Conservation (phyloP, 1,284 basidiomycete species). For the Melampsora americana region DNA sequence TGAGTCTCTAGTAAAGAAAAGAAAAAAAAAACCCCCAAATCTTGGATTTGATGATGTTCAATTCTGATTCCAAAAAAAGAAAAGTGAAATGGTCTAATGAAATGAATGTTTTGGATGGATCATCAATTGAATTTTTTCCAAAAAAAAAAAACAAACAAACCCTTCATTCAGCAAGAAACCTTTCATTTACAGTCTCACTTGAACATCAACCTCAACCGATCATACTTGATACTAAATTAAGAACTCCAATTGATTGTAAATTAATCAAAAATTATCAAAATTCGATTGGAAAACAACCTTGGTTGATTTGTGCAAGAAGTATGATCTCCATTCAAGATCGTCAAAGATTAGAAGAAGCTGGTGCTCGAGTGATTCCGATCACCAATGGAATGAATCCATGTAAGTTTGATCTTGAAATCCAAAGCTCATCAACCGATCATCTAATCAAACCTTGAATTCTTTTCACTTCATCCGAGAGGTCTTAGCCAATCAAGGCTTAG, state of each 20-base stretch:
- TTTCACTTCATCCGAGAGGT: background rate
- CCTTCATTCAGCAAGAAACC: conserved; percentile 55
- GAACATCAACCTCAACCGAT: conserved; percentile 68
- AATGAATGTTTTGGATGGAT: too few relatives aligned
- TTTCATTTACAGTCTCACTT: conserved; percentile 53
- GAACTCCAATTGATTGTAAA: conserved; percentile 67
- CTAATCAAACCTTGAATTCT: background rate
- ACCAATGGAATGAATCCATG: conserved; percentile 55
- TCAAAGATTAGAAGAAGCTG: conserved; percentile 54
- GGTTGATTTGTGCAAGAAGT: conserved; percentile 63
- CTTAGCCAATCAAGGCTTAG: conserved; percentile 56
- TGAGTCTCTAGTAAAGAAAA: conserved; percentile 1
- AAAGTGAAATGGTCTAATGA: too few relatives aligned
- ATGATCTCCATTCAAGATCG: conserved; percentile 46
- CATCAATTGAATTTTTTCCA: too few relatives aligned
- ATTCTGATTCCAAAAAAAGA: too few relatives aligned
- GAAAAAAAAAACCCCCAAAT: too few relatives aligned
- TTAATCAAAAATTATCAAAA: conserved; percentile 67
- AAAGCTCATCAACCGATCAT: background rate
- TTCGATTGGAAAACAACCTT: conserved; percentile 68
- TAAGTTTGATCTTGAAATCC: background rate
- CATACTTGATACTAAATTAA: conserved; percentile 73
- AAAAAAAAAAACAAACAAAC: background rate
- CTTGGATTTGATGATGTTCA: too few relatives aligned
- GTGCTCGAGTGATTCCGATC: conserved; percentile 57